A percentile compares a stretch with the other conserved stretches of the same genome.
phyloP scores from a whole-genome alignment of 192 early-diverging fungal species.

The Dissophora ornata region DNA sequence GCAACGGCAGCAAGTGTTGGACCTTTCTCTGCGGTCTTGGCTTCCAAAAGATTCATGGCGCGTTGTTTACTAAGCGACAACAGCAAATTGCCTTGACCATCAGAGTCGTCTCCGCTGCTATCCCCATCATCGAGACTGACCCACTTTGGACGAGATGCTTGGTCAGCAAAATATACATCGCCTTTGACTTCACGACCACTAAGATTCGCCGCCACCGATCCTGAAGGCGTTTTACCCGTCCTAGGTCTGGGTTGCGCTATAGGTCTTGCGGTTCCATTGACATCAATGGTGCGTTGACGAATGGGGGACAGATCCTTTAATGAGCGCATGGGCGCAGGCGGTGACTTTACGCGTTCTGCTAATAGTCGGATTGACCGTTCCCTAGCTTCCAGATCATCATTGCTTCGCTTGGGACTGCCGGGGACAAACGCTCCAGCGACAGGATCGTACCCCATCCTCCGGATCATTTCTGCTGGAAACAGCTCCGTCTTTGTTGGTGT shows the following conservation, averaged over 20 bases:
- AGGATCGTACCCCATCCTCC: conserved; percentile 50
- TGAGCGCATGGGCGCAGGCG: conserved; percentile 19
- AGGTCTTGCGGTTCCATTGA: conserved; percentile 15
- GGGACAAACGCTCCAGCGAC: conserved; percentile 49
- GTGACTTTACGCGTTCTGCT: conserved; percentile 44
- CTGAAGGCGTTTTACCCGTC: background rate
- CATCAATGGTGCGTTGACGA: conserved; percentile 14
- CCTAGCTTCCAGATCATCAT: conserved; percentile 41
- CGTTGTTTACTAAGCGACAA: conserved; percentile 34
- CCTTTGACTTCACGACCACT: conserved; percentile 21
- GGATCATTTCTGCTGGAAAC: conserved; percentile 46
- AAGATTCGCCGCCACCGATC: background rate
- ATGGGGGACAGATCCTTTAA: background rate
- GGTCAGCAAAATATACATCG: conserved; percentile 21
- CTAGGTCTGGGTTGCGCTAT: conserved; percentile 23
- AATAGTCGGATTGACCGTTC: conserved; percentile 45
- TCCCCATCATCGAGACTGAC: conserved; percentile 22
- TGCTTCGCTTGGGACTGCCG: conserved; percentile 32
- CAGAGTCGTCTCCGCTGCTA: conserved; percentile 4
- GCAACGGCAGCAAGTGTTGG: background rate
- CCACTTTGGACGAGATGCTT: conserved; percentile 17
- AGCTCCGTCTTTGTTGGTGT: conserved; percentile 37
- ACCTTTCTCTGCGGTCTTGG: background rate
- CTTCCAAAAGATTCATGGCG: conserved; percentile 23
- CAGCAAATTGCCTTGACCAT: background rate